phyloP scores from a whole-genome alignment of 1,284 basidiomycete species.

The Athelia sp. region DNA sequence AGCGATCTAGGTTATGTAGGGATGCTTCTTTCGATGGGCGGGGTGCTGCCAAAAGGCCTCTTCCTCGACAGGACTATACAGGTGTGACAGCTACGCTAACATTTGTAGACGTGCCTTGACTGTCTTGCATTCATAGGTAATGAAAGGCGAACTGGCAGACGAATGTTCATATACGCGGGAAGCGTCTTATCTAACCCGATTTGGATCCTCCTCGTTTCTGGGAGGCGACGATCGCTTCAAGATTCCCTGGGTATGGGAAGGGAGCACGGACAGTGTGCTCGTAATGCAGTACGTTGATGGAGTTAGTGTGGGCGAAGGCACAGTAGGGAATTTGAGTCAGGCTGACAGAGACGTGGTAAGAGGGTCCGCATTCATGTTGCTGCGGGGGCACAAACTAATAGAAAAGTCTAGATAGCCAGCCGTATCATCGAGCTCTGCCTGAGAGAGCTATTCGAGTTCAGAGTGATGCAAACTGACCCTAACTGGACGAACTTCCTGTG shows the following conservation, averaged over 20 bases:
- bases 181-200: conserved; percentile 67
- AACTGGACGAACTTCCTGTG: conserved; percentile 99
- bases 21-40: conserved; percentile 76
- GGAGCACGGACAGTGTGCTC: conserved; percentile 78
- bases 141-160: conserved; percentile 89
- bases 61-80: conserved; percentile 87
- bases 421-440: conserved; percentile 85
- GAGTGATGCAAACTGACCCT: conserved; percentile 97
- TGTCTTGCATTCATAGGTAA: conserved; percentile 45
- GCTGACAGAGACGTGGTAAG: conserved; percentile 73
- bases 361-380: conserved; percentile 5
- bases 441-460: conserved; percentile 86
- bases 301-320: conserved; percentile 70
- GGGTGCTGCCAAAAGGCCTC: conserved; percentile 81
- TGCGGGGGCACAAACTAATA: conserved; percentile 1
- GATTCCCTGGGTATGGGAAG: conserved; percentile 83
- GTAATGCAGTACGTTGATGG: conserved; percentile 90
- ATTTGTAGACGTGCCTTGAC: not conserved
- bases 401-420: conserved; percentile 65
- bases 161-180: conserved; percentile 95
- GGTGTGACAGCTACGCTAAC: conserved; percentile 28
- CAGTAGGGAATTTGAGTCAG: conserved; percentile 50
- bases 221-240: conserved; percentile 66
- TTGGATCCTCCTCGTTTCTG: conserved; percentile 49
- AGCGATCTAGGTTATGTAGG: conserved; percentile 89